Conservation (phyloP, 306 rosid species). For the Albizia julibrissin region DNA sequence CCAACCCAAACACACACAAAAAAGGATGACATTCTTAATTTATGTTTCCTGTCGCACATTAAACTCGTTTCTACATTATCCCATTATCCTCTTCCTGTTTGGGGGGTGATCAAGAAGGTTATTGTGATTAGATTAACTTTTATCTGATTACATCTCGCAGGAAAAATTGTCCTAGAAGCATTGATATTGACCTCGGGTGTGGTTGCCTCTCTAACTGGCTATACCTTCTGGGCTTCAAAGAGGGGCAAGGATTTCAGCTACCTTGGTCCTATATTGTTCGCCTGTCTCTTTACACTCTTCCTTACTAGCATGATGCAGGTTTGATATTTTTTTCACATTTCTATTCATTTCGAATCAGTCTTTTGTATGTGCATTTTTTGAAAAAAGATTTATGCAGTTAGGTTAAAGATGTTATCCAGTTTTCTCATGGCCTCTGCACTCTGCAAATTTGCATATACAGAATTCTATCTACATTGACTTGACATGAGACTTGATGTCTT, state of each 20-base stretch:
- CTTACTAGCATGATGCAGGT: conserved; percentile 89
- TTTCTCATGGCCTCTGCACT: background rate
- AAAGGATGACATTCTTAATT: background rate
- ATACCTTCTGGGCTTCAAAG: conserved; percentile 97
- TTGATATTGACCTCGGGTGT: conserved; percentile 86
- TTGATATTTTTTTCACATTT: conserved; percentile 1
- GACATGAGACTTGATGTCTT: conserved; percentile 24
- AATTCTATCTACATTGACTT: conserved; percentile 18
- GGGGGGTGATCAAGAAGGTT: background rate
- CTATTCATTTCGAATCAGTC: background rate
- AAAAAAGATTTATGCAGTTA: background rate
- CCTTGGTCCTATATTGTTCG: conserved; percentile 89
- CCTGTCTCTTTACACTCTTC: conserved; percentile 68
- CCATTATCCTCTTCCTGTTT: background rate
- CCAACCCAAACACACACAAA: no score
- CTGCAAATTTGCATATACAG: background rate
- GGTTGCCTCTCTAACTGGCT: conserved; percentile 78
- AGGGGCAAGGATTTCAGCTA: conserved; percentile 98
- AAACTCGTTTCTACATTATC: background rate
- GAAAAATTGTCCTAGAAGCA: conserved; percentile 92
- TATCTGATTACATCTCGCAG: conserved; percentile 42
- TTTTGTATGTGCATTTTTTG: background rate
- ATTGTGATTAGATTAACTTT: background rate
- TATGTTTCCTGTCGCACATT: background rate
- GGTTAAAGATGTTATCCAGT: background rate